phyloP scores from a whole-genome alignment of 768 basidiomycete species.

The Dioszegia hungarica region DNA sequence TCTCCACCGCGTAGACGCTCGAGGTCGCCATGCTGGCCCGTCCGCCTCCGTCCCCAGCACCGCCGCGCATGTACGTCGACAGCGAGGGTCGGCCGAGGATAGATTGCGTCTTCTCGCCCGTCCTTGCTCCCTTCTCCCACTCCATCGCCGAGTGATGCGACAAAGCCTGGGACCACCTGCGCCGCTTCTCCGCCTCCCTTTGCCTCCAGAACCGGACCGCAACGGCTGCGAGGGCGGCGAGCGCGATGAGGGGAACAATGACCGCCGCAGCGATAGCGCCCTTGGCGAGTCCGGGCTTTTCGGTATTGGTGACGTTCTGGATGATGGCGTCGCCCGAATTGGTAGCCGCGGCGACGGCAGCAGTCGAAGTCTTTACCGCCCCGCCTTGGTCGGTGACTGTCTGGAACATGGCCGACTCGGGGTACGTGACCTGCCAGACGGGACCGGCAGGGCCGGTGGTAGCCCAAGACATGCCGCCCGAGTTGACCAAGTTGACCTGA shows the following conservation, averaged over 20 bases:
- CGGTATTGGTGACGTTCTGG: constrained; percentile 31
- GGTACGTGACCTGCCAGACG: constrained; percentile 43
- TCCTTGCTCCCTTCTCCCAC: constrained; percentile 44
- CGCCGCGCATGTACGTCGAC: constrained; percentile 7
- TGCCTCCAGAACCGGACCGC: constrained; percentile 44
- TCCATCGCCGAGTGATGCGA: constrained; percentile 43
- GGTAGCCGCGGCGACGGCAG: constrained; percentile 32
- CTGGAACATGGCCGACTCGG: constrained; percentile 34
- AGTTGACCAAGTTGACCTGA: constrained; percentile 43
- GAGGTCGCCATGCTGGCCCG: constrained; percentile 21
- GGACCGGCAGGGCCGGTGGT: constrained; percentile 45
- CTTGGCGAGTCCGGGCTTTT: constrained; percentile 33
- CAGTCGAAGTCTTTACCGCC: constrained; percentile 28
- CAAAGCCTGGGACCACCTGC: constrained; percentile 46
- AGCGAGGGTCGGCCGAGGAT: constrained; percentile 35
- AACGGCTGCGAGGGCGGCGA: constrained; percentile 31
- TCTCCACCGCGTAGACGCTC: constrained; percentile 42
- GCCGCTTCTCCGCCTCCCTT: constrained; percentile 44
- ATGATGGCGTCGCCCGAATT: constrained; percentile 39
- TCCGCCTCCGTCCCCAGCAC: neutral
- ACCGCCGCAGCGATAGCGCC: constrained; percentile 47
- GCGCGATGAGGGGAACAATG: constrained; percentile 42
- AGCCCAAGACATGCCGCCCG: constrained; percentile 29
- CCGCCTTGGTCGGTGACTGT: constrained; percentile 33
- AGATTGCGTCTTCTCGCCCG: constrained; percentile 33